phyloP scores from a whole-genome alignment of 2,329 filamentous ascomycete species.

The Drechslerella dactyloides region DNA sequence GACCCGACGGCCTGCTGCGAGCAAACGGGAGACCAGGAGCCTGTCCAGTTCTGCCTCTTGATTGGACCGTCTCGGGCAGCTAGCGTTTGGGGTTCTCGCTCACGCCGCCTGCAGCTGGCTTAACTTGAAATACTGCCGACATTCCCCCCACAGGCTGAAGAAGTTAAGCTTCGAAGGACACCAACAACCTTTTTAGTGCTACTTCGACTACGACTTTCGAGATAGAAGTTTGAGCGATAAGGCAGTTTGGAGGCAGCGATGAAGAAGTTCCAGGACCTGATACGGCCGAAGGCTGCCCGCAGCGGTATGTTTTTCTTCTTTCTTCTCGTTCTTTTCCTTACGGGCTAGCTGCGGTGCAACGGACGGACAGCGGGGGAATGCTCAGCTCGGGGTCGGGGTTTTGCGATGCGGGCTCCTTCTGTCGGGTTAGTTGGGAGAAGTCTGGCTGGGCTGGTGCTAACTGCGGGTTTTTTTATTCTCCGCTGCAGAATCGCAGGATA shows the following conservation, averaged over 20 bases:
- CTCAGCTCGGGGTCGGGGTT: not conserved
- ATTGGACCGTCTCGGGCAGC: no score
- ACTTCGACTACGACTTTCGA: not conserved
- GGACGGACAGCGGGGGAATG: not conserved
- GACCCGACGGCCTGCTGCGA: not conserved
- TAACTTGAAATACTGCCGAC: conserved; percentile 25
- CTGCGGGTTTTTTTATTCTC: not conserved
- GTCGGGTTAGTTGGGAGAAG: no score
- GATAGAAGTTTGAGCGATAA: no score
- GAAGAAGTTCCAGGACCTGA: conserved; percentile 47
- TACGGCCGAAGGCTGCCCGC: conserved; percentile 39
- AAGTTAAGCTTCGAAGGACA: not conserved
- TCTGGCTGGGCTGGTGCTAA: not conserved
- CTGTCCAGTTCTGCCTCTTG: no score
- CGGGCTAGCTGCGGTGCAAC: not conserved
- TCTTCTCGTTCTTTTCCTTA: not conserved
- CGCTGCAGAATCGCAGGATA: conserved; percentile 37
- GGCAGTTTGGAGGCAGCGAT: conserved; percentile 14
- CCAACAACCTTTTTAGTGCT: not conserved
- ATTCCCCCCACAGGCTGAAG: conserved; percentile 14
- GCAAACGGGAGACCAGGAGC: no score
- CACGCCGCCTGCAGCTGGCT: not conserved
- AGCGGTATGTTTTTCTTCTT: conserved; percentile 25
- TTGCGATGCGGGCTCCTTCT: no score
- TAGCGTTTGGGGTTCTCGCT: not conserved